These are phyloP conservation scores for Collybiopsis confluens DNA, from an alignment of 768 basidiomycete genomes.

Conservation along the genomic window DNA sequence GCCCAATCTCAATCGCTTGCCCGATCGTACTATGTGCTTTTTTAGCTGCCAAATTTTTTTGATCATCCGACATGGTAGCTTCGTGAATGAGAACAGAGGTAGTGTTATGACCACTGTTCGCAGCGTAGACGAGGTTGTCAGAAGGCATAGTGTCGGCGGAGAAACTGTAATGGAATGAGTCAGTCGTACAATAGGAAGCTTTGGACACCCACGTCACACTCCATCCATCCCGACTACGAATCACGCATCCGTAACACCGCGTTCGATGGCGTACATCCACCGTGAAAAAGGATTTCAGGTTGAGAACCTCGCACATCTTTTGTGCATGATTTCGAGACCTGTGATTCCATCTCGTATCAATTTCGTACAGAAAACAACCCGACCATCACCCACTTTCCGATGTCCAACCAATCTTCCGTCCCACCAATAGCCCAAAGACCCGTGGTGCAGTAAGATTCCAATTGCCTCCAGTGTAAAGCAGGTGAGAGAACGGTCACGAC, in stretches of 20 bases:
- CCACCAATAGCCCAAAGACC: constrained; percentile 43
- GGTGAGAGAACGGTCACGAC: constrained; percentile 56
- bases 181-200: no score
- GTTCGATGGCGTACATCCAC: constrained; percentile 75
- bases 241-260: constrained; percentile 64
- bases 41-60: constrained; percentile 60
- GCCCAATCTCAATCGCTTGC: constrained; percentile 79
- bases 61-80: constrained; percentile 86
- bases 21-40: constrained; percentile 91
- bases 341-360: not conserved
- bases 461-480: constrained; percentile 43
- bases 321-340: constrained; percentile 42
- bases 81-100: constrained; percentile 86
- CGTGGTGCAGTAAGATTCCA: constrained; percentile 28
- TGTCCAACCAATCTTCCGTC: constrained; percentile 42
- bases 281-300: constrained; percentile 55
- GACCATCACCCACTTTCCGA: constrained; percentile 26
- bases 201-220: constrained; percentile 73
- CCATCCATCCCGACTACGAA: constrained; percentile 72
- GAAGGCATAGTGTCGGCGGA: constrained; percentile 90
- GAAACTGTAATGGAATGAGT: no score
- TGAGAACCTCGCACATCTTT: constrained; percentile 48
- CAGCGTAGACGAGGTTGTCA: constrained; percentile 59
- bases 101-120: constrained; percentile 37
- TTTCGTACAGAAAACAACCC: not conserved